A percentile compares a stretch with the other conserved stretches of the same genome.
Conservation (phyloP, 2,329 filamentous ascomycete genomes). For the Pseudogymnoascus sp. region DNA sequence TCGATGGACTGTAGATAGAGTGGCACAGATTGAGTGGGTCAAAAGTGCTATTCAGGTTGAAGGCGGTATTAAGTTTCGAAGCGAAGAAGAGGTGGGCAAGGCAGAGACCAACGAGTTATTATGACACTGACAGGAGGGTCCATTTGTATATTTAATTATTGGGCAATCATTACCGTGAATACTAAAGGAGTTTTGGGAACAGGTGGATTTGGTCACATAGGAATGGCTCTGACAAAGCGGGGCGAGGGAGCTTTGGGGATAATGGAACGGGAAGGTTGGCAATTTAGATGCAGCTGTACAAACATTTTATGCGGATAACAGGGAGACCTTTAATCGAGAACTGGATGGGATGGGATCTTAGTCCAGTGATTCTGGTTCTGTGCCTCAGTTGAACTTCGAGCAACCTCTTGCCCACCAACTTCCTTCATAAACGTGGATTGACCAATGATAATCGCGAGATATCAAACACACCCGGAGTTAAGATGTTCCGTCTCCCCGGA, state of each 20-base stretch:
- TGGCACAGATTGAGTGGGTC: slow-evolving; percentile 70
- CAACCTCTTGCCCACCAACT: not conserved
- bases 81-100: slow-evolving; percentile 33
- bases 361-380: not conserved
- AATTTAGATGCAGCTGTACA: slow-evolving; percentile 1
- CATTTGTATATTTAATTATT: slow-evolving; percentile 2
- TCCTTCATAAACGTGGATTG: not conserved
- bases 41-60: slow-evolving; percentile 61
- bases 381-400: not conserved
- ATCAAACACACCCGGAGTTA: not conserved
- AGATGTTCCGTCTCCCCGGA: not conserved
- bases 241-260: not conserved
- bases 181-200: slow-evolving; percentile 5
- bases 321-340: not conserved
- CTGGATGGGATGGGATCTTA: not conserved
- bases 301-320: not conserved
- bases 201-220: not conserved
- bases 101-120: not conserved
- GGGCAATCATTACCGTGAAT: not conserved
- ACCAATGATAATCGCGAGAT: not conserved
- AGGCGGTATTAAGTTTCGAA: slow-evolving; percentile 49
- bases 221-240: not conserved
- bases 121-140: slow-evolving; percentile 1
- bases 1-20: slow-evolving; percentile 66
- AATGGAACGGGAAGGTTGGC: slow-evolving; percentile 1